A percentile compares a stretch with the other conserved stretches of the same genome.
Conservation (phyloP, 2,329 filamentous ascomycete species). For the Sclerotinia minor region DNA sequence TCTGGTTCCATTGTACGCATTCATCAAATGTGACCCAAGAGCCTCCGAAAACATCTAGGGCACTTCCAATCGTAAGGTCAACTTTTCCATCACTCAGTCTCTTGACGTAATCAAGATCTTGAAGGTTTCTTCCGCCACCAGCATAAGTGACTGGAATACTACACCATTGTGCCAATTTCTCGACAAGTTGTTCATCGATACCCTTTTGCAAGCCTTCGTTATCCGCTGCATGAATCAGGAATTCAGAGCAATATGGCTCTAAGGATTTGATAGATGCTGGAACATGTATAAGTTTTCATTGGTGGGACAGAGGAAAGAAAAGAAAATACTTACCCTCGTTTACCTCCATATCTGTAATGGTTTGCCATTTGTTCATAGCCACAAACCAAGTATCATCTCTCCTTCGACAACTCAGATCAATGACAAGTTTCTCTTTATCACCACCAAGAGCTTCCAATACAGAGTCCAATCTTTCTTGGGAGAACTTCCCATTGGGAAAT, state of each 20-base stretch:
- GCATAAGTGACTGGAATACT: conserved; percentile 94
- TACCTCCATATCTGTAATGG: conserved; percentile 93
- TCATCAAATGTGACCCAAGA: conserved; percentile 83
- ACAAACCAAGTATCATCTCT: conserved; percentile 81
- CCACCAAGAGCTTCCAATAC: conserved; percentile 72
- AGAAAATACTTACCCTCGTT: conserved; percentile 64
- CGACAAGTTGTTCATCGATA: conserved; percentile 82
- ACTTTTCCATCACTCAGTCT: conserved; percentile 75
- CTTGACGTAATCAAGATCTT: conserved; percentile 82
- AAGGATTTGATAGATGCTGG: conserved; percentile 76
- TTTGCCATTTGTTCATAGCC: conserved; percentile 99
- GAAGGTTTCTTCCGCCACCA: conserved; percentile 80
- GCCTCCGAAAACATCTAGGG: conserved; percentile 93
- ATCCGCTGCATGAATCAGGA: conserved; percentile 95
- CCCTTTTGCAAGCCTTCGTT: conserved; percentile 92
- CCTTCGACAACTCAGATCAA: conserved; percentile 88
- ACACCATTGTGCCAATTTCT: conserved; percentile 78
- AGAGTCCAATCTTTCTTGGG: conserved; percentile 69
- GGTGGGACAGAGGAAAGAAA: neutral
- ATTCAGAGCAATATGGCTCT: conserved; percentile 92
- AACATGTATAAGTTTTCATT: conserved; percentile 26
- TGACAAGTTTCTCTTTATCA: conserved; percentile 80
- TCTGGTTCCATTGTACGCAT: conserved; percentile 82
- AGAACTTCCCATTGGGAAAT: conserved; percentile 83
- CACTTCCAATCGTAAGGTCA: conserved; percentile 94